Evolutionary conservation across 2,329 filamentous ascomycete species (phyloP), one percentile per base, ranked within the genome.

Genomic region (Aspergillus cejpii): DNA sequence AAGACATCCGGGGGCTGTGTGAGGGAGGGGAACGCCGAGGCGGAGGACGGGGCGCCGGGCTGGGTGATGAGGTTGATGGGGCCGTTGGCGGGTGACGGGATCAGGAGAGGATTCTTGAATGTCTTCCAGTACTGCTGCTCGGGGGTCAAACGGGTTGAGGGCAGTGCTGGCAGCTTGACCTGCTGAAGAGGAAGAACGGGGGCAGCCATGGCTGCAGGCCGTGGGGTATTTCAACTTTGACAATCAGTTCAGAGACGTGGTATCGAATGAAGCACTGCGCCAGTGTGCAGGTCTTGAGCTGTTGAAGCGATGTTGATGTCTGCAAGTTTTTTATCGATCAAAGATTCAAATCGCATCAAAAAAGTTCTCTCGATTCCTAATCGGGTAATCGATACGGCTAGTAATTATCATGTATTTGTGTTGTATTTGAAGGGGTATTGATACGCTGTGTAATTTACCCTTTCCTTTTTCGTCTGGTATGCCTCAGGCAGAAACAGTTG

Each of bases 41-140:
- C 67, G 19, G 69, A 66, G 6, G 68, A 70, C 12, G 74, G 72
- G 8, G 70, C 65, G 15, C 68, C 68, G 49, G 77, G 85, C 64
- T 83, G 84, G 39, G 87, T 90, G 65, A 98, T 94, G 67, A 94
- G 84, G 26, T 89, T 95, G 59, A 98, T 81, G 37, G 88, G 85
- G 65, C 86, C 89, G 63, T 87, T 87, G 53, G 92, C 88, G 53
- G 90, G 89, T 51, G 91, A 94, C 37, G 92, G 87, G 50, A 97
- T 83, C 50, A 91, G 82, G 46, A 94, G 81, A 54, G 90, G 87
- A 56, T 90, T 92, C 71, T 87, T 89, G 75, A 98, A 98, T 10
- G 85, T 84, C 63, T 85, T 85, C 94, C 94, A 98, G 76, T 97
- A 97, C 54, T 84, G 80, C 71, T 97, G 90, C 73, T 98, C 92